phyloP scores from a whole-genome alignment of 306 rosid species.

The Ormosia semicastrata region DNA sequence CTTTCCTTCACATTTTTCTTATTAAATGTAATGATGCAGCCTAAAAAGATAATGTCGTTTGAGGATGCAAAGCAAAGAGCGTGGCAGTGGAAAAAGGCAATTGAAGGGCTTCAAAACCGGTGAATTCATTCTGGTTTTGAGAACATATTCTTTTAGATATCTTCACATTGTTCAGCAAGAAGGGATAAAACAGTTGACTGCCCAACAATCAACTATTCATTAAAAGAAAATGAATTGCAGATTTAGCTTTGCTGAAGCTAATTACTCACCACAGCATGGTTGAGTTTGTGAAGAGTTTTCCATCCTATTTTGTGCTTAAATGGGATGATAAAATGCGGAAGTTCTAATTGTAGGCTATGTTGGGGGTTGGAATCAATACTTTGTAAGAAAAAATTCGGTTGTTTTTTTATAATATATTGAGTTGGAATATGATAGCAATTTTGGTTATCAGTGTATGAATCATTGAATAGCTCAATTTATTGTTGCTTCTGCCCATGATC shows the following conservation, averaged over 20 bases:
- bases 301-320: constrained; percentile 38
- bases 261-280: constrained; percentile 32
- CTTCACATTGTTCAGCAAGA: constrained; percentile 46
- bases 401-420: constrained; percentile 25
- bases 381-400: constrained; percentile 34
- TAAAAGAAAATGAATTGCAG: constrained; percentile 41
- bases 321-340: constrained; percentile 41
- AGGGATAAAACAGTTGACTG: constrained; percentile 33
- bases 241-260: constrained; percentile 42
- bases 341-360: constrained; percentile 43
- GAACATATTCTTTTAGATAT: constrained; percentile 41
- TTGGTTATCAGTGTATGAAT: constrained; percentile 27
- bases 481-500: constrained; percentile 15
- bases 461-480: constrained; percentile 20
- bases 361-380: constrained; percentile 47
- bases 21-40: constrained; percentile 55
- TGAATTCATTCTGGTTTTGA: constrained; percentile 49
- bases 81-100: constrained; percentile 94
- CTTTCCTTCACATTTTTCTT: constrained; percentile 20
- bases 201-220: constrained; percentile 40
- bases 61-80: constrained; percentile 97
- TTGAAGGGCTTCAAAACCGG: constrained; percentile 95
- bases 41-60: constrained; percentile 82
- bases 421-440: constrained; percentile 31
- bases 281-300: constrained; percentile 29